Evolutionary conservation across 2,329 filamentous ascomycete species (phyloP).

Genomic region (Talaromyces amestolkiae): DNA sequence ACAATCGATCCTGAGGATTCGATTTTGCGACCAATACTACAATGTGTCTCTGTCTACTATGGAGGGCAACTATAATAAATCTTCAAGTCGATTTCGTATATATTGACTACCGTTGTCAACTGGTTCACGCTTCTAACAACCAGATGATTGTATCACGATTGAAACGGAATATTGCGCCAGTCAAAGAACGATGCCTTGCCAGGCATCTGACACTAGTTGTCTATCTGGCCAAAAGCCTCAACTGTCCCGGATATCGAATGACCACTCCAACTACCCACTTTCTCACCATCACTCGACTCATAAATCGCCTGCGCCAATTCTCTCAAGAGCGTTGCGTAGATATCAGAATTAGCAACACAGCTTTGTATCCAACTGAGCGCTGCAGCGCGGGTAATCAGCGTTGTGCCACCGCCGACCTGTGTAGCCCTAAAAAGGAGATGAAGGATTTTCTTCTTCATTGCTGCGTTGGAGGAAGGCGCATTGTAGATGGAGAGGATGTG

Average conservation of each 20-base stretch:
- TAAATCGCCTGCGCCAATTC: slow-evolving; percentile 60
- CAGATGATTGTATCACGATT: background rate
- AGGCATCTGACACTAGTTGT: no score
- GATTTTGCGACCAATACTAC: background rate
- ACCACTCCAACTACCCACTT: slow-evolving; percentile 65
- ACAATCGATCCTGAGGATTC: background rate
- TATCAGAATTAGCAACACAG: slow-evolving; percentile 54
- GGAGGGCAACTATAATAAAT: background rate
- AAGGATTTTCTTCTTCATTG: slow-evolving; percentile 62
- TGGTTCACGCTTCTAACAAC: background rate
- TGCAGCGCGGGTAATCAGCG: slow-evolving; percentile 74
- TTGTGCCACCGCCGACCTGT: slow-evolving; percentile 70
- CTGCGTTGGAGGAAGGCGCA: slow-evolving; percentile 62
- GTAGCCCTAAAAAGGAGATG: slow-evolving; percentile 64
- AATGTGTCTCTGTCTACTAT: background rate
- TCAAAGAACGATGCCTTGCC: no score
- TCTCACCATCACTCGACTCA: slow-evolving; percentile 65
- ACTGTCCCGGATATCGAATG: slow-evolving; percentile 36
- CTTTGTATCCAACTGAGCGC: slow-evolving; percentile 71
- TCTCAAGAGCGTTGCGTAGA: slow-evolving; percentile 44
- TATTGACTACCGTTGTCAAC: background rate
- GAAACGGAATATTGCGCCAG: no score
- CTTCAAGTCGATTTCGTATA: background rate
- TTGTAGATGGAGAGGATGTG: slow-evolving; percentile 67
- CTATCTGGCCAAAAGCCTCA: background rate